phyloP scores from a whole-genome alignment of 345 rosid species.

The Citrus medica region DNA sequence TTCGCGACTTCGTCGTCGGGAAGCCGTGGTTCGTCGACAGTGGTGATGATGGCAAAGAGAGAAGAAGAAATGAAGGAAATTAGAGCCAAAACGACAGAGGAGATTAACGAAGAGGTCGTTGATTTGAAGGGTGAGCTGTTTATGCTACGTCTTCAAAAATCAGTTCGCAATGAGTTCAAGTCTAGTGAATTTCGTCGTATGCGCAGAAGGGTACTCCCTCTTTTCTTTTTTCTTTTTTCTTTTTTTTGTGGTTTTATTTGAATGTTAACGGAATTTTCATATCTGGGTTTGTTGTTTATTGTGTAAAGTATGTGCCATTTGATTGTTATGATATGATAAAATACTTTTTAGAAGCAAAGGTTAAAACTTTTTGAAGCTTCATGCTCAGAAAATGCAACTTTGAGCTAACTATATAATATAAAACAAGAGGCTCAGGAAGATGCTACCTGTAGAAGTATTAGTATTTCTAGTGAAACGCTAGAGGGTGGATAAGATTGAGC shows the following conservation, averaged over 20 bases:
- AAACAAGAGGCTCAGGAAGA: background rate
- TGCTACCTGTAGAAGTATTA: background rate
- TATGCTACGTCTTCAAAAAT: slow-evolving; percentile 84
- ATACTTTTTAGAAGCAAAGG: background rate
- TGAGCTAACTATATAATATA: background rate
- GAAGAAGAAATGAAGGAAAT: slow-evolving; percentile 78
- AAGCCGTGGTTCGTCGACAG: slow-evolving; percentile 22
- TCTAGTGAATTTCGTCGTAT: slow-evolving; percentile 84
- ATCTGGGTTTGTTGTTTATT: background rate
- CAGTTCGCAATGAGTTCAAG: slow-evolving; percentile 84
- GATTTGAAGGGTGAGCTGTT: slow-evolving; percentile 94
- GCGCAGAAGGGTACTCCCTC: slow-evolving; percentile 68
- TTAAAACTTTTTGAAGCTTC: background rate
- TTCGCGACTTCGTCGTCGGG: slow-evolving; percentile 19
- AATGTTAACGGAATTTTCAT: background rate
- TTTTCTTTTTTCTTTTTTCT: background rate
- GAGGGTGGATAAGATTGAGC: background rate
- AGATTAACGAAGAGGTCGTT: slow-evolving; percentile 78
- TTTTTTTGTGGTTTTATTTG: background rate
- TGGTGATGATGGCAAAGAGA: slow-evolving; percentile 81
- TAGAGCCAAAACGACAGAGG: slow-evolving; percentile 60
- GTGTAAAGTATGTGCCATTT: background rate
- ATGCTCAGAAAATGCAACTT: background rate
- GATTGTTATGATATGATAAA: background rate
- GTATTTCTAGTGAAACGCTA: background rate